These are phyloP conservation scores for Aureococcus anophagefferens DNA, from an alignment of 108 stramenopile species.

Conservation along the genomic window DNA sequence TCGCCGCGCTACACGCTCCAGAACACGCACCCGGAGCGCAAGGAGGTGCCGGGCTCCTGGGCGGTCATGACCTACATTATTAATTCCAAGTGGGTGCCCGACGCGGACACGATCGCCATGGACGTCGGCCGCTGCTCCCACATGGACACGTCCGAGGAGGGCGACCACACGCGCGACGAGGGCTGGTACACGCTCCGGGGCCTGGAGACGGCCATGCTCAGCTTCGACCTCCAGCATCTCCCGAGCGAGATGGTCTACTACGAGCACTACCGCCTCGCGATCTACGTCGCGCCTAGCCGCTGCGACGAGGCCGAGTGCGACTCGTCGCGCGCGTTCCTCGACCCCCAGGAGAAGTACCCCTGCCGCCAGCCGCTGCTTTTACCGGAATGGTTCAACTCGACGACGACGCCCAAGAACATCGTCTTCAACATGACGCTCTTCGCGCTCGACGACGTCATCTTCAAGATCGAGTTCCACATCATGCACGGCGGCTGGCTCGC, in stretches of 20 bases:
- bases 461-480: slow-evolving; percentile 64
- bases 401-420: slow-evolving; percentile 43
- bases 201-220: slow-evolving; percentile 48
- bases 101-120: not conserved
- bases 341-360: slow-evolving; percentile 47
- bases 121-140: not conserved
- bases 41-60: not conserved
- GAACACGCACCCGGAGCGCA: no score
- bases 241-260: slow-evolving; percentile 51
- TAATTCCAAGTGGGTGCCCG: not conserved
- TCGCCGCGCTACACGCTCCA: not conserved
- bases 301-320: slow-evolving; percentile 54
- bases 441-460: slow-evolving; percentile 60
- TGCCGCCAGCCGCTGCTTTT: slow-evolving; percentile 57
- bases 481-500: slow-evolving; percentile 55
- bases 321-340: slow-evolving; percentile 21
- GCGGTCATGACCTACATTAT: not conserved
- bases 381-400: slow-evolving; percentile 48
- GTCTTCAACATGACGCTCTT: slow-evolving; percentile 53
- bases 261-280: slow-evolving; percentile 60
- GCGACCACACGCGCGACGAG: slow-evolving; percentile 35
- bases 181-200: slow-evolving; percentile 55
- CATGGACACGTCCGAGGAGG: slow-evolving; percentile 40
- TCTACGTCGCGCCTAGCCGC: slow-evolving; percentile 50
- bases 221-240: slow-evolving; percentile 57